Conservation (phyloP, 2,329 filamentous ascomycete genomes). For the Geosmithia flava region DNA sequence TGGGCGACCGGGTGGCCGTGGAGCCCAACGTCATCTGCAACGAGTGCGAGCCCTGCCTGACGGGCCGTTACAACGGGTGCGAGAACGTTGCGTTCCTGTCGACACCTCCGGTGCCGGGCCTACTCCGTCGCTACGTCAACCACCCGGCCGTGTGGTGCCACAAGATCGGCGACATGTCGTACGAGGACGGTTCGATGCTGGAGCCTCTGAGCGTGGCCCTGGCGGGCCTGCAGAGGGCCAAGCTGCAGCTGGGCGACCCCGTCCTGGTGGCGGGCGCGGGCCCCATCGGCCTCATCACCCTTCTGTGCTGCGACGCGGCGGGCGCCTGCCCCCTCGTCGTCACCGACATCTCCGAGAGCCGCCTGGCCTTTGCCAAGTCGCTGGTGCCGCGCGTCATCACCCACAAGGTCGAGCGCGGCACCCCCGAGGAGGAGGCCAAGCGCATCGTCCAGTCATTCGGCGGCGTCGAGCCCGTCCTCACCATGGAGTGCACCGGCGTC, state of each 20-base stretch:
- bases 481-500: conserved; percentile 89
- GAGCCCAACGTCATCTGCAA: conserved; percentile 92
- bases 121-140: conserved; percentile 86
- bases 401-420: conserved; percentile 59
- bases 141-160: conserved; percentile 93
- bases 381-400: conserved; percentile 70
- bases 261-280: conserved; percentile 86
- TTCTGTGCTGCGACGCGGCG: conserved; percentile 73
- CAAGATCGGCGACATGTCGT: conserved; percentile 87
- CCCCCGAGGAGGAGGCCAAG: conserved; percentile 59
- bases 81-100: conserved; percentile 76
- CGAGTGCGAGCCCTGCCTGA: conserved; percentile 80
- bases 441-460: conserved; percentile 57
- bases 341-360: conserved; percentile 84
- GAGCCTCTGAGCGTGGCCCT: conserved; percentile 86
- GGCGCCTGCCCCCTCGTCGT: conserved; percentile 87
- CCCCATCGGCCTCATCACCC: conserved; percentile 81
- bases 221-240: conserved; percentile 74
- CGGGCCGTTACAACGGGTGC: conserved; percentile 91
- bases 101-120: conserved; percentile 77
- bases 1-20: conserved; percentile 84
- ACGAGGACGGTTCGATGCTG: conserved; percentile 79
- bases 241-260: conserved; percentile 71
- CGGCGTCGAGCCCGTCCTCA: conserved; percentile 68
- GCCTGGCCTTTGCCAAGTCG: conserved; percentile 73